Conservation (phyloP, 2,329 filamentous ascomycete genomes). For the Fusarium pseudoanthophilum region DNA sequence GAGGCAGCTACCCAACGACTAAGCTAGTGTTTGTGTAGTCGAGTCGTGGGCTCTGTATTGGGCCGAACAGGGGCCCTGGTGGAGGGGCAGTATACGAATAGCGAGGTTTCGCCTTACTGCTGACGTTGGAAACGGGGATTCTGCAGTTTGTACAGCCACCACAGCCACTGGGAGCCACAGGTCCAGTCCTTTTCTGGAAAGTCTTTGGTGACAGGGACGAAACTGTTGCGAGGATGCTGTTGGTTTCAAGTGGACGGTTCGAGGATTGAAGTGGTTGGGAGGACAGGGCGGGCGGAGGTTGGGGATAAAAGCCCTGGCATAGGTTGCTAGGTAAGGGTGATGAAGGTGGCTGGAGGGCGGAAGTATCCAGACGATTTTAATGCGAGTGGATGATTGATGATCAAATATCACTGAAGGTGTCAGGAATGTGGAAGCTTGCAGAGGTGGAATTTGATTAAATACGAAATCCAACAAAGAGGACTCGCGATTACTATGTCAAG, state of each 20-base stretch:
- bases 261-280: conserved; percentile 30
- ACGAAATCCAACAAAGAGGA: not conserved
- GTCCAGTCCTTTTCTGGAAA: conserved; percentile 20
- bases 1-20: conserved; percentile 37
- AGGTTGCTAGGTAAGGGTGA: conserved; percentile 1
- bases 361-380: conserved; percentile 5
- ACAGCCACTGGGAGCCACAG: conserved; percentile 30
- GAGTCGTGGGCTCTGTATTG: conserved; percentile 30
- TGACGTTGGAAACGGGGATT: conserved; percentile 27
- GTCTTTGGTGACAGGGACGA: not conserved
- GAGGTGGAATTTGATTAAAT: conserved; percentile 3
- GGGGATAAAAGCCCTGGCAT: conserved; percentile 23
- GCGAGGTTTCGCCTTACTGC: conserved; percentile 25
- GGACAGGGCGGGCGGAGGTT: conserved; percentile 21
- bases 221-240: conserved; percentile 27
- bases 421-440: conserved; percentile 19
- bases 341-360: conserved; percentile 32
- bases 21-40: conserved; percentile 40
- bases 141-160: conserved; percentile 28
- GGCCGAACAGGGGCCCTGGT: conserved; percentile 28
- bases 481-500: not conserved
- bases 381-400: conserved; percentile 5
- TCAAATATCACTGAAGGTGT: conserved; percentile 5
- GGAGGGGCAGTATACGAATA: conserved; percentile 28
- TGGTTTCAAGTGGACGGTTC: conserved; percentile 29